phyloP scores from a whole-genome alignment of 257 asterid genomes.

The Solanum chilense region DNA sequence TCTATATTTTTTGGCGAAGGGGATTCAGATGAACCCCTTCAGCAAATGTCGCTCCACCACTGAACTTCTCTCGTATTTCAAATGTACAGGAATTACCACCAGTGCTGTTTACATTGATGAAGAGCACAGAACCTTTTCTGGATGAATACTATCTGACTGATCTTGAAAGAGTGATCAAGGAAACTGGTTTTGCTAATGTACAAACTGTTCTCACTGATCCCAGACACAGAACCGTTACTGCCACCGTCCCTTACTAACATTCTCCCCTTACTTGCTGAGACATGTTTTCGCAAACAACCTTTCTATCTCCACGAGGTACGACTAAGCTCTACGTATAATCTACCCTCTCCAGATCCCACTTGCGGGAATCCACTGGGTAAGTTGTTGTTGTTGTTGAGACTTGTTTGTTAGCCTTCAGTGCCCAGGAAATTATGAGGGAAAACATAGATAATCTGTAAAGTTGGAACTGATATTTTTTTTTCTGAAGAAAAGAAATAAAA shows the following conservation, averaged over 20 bases:
- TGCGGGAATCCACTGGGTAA: background rate
- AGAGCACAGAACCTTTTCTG: conserved; percentile 88
- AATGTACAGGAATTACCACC: conserved; percentile 67
- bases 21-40: background rate
- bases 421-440: background rate
- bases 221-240: conserved; percentile 79
- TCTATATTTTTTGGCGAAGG: background rate
- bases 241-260: conserved; percentile 49
- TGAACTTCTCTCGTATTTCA: background rate
- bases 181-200: conserved; percentile 52
- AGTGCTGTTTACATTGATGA: conserved; percentile 82
- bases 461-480: background rate
- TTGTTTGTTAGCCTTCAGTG: background rate
- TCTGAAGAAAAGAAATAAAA: no score
- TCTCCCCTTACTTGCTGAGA: background rate
- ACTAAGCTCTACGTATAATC: background rate
- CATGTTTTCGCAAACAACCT: background rate
- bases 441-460: background rate
- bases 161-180: conserved; percentile 47
- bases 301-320: background rate
- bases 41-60: background rate
- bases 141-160: conserved; percentile 84
- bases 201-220: conserved; percentile 67
- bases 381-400: background rate
- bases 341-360: background rate